Base-by-base conservation (phyloP, 2,329 filamentous ascomycete species). In the Amesomyces nigricolor region DNA sequence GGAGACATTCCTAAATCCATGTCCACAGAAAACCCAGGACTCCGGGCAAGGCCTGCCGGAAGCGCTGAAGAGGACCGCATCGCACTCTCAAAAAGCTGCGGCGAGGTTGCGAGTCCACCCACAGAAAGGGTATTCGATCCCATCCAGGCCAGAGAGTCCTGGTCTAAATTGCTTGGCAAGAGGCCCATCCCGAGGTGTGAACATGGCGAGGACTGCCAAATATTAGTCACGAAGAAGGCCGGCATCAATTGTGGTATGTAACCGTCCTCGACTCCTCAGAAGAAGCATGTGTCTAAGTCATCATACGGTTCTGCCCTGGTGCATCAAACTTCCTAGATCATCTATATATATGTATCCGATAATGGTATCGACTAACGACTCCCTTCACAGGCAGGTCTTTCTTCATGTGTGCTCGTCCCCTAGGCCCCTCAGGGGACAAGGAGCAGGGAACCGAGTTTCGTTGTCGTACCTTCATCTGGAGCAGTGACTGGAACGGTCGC, bases 141-240 rank as follows among this genome's bases (percentile, higher is more conserved):
- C 0, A 82, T 90, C 48, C 77, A 81, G 58, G 80, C 81, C 45
- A 92, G 89, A 68, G 87, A 94, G 66, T 87, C 86, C 19, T 97
- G 94, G 94, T 85, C 83, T 4, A 91, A 87, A 67, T 77, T 97
- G 13, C 85, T 97, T 59, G 82, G 85, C 14, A 90, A 87, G 68
- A 85, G 87, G 54, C 73, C 82, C 1, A 77, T 82, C 1, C 94
- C 94, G 1, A 81, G 80, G 55, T 99, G 94, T 67, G 91, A 96
- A 47, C 94, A 99, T 66, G 78, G 83, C 51, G 91, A 97, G 64
- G 87, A 89, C 2, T 97, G 94, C 70, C 88, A 91, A 61, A 89
- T 79, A 61, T 74, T 92, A 50, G 80, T 85, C 16, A 96, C 91
- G 1, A 96, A 92, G 74, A 97, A 97, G 67, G 78, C 89, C 0